These are phyloP conservation scores for Aspergillus hortae DNA, from an alignment of 2,329 filamentous ascomycete genomes.

Conservation along the genomic window DNA sequence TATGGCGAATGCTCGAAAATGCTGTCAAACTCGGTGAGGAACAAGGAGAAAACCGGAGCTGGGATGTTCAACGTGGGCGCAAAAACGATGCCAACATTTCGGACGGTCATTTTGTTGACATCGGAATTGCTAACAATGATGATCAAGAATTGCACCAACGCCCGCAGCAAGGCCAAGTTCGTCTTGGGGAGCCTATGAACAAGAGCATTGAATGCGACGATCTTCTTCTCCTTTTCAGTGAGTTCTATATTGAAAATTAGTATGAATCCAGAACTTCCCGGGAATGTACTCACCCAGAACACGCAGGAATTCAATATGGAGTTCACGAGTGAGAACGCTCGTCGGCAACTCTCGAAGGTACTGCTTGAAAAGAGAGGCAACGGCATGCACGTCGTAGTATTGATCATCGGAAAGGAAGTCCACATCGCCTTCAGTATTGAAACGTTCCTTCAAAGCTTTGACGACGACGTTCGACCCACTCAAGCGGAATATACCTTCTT, in stretches of 20 bases:
- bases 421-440: conserved; percentile 89
- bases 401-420: conserved; percentile 74
- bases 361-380: conserved; percentile 88
- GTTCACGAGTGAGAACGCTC: conserved; percentile 84
- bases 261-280: not conserved
- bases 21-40: conserved; percentile 81
- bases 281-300: conserved; percentile 57
- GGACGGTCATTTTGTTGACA: conserved; percentile 95
- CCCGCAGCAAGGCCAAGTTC: conserved; percentile 77
- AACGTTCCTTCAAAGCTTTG: conserved; percentile 83
- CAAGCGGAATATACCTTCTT: conserved; percentile 94
- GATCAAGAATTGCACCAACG: conserved; percentile 83
- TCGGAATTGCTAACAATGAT: conserved; percentile 87
- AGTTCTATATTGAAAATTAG: conserved; percentile 54
- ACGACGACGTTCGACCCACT: conserved; percentile 97
- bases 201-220: conserved; percentile 70
- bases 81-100: conserved; percentile 97
- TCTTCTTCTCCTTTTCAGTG: conserved; percentile 69
- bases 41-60: conserved; percentile 87
- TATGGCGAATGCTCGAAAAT: conserved; percentile 73
- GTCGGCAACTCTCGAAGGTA: conserved; percentile 90
- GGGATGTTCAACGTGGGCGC: conserved; percentile 96
- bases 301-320: conserved; percentile 83
- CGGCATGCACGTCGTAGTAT: conserved; percentile 93
- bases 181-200: conserved; percentile 74